phyloP scores from a whole-genome alignment of 2,329 filamentous ascomycete species.

The Penicillium sp. region DNA sequence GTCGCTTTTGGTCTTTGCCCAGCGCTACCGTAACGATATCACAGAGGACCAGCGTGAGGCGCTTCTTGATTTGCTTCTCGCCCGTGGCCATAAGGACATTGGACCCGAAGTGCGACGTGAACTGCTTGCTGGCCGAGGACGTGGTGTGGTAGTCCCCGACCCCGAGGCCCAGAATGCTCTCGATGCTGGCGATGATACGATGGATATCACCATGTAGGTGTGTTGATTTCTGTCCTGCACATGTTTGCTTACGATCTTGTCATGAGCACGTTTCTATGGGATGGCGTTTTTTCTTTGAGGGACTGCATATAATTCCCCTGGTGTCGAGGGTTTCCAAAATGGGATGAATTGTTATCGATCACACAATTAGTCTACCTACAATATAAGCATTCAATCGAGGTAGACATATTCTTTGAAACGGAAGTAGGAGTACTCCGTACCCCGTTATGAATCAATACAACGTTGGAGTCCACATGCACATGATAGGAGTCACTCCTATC shows the following conservation, averaged over 20 bases:
- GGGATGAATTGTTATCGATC: constrained; percentile 7
- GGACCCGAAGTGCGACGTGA: constrained; percentile 89
- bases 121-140: constrained; percentile 79
- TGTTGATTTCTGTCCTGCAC: constrained; percentile 15
- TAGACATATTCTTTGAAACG: neutral
- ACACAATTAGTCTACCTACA: neutral
- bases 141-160: constrained; percentile 63
- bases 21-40: constrained; percentile 93
- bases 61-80: constrained; percentile 79
- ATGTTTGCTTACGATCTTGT: constrained; percentile 26
- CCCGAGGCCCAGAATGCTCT: constrained; percentile 56
- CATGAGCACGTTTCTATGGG: constrained; percentile 28
- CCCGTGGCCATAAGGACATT: constrained; percentile 81
- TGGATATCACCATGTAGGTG: constrained; percentile 63
- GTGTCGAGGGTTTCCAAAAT: constrained; percentile 17
- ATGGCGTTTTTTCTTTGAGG: constrained; percentile 24
- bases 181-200: constrained; percentile 82
- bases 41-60: constrained; percentile 93
- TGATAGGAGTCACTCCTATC: neutral
- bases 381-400: neutral
- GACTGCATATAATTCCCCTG: constrained; percentile 27
- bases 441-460: too few species aligned
- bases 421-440: neutral
- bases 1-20: constrained; percentile 84
- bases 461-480: neutral